Conservation (phyloP, 2,329 filamentous ascomycete genomes). For the Aspergillus sp. region DNA sequence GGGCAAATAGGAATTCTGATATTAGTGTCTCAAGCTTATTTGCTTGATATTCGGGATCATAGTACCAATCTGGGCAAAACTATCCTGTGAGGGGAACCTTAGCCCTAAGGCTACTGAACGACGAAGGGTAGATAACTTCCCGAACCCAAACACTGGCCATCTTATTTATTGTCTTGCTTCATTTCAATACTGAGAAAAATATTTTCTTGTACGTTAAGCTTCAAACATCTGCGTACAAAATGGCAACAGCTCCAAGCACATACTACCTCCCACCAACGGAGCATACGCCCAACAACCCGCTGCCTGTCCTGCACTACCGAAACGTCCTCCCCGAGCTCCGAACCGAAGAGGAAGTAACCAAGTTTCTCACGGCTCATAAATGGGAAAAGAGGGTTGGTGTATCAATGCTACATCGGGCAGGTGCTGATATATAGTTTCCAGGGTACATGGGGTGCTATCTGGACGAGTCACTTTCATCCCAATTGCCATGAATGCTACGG, state of each 20-base stretch:
- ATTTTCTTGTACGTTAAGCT: neutral
- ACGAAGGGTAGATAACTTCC: neutral
- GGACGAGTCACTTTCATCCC: conserved; percentile 3
- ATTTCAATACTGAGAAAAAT: neutral
- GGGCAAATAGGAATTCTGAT: too few species aligned
- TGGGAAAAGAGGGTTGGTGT: conserved; percentile 5
- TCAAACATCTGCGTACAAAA: neutral
- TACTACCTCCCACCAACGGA: conserved; percentile 1
- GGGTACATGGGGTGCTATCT: conserved; percentile 3
- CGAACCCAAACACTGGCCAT: neutral
- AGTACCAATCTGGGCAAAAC: neutral
- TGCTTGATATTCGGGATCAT: neutral
- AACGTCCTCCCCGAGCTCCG: conserved; percentile 4
- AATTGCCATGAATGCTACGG: conserved; percentile 10
- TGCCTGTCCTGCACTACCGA: conserved; percentile 5
- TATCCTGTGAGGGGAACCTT: neutral
- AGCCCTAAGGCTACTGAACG: neutral
- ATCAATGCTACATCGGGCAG: neutral
- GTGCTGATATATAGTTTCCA: neutral
- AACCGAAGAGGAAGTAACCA: conserved; percentile 7
- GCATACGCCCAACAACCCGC: conserved; percentile 4
- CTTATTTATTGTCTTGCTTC: neutral
- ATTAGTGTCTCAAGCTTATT: too few species aligned
- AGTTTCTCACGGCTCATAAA: conserved; percentile 6
- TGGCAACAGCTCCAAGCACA: neutral